A percentile compares a stretch with the other conserved stretches of the same genome.
These are phyloP conservation scores for Vitis hybrid DNA, from an alignment of 177 flowering plant genomes.

Conservation along the genomic window DNA sequence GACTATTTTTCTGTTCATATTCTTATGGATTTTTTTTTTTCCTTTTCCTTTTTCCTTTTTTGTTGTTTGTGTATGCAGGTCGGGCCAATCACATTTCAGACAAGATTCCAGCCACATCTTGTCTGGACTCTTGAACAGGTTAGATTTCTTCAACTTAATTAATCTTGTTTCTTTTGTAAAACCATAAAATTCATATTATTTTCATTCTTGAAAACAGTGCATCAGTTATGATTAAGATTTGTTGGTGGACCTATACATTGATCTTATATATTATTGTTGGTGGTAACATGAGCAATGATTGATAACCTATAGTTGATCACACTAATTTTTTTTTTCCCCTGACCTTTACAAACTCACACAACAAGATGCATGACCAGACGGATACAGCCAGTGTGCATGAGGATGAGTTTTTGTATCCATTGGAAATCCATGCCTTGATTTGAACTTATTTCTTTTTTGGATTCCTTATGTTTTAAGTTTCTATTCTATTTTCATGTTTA, in stretches of 20 bases:
- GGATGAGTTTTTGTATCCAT: too few relatives aligned
- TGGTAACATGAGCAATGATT: too few relatives aligned
- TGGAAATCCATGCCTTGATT: too few relatives aligned
- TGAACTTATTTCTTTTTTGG: too few relatives aligned
- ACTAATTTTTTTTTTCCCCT: too few relatives aligned
- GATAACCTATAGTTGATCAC: too few relatives aligned
- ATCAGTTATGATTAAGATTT: background rate
- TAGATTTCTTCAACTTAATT: slow-evolving; percentile 4
- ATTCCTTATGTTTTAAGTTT: too few relatives aligned
- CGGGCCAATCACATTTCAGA: slow-evolving; percentile 69
- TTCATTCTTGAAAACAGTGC: background rate
- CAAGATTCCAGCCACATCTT: slow-evolving; percentile 85
- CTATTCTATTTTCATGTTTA: too few relatives aligned
- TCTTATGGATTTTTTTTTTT: slow-evolving; percentile 1
- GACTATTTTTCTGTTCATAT: background rate
- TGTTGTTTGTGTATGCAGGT: slow-evolving; percentile 42
- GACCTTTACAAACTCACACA: too few relatives aligned
- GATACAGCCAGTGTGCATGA: too few relatives aligned
- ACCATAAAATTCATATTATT: background rate
- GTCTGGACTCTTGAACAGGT: slow-evolving; percentile 95
- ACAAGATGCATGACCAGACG: too few relatives aligned
- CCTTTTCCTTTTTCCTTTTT: background rate
- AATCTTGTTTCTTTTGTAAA: background rate
- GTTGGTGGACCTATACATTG: background rate
- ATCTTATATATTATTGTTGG: too few relatives aligned